phyloP scores from a whole-genome alignment of 2,329 filamentous ascomycete genomes.

The Trichoderma koningii region DNA sequence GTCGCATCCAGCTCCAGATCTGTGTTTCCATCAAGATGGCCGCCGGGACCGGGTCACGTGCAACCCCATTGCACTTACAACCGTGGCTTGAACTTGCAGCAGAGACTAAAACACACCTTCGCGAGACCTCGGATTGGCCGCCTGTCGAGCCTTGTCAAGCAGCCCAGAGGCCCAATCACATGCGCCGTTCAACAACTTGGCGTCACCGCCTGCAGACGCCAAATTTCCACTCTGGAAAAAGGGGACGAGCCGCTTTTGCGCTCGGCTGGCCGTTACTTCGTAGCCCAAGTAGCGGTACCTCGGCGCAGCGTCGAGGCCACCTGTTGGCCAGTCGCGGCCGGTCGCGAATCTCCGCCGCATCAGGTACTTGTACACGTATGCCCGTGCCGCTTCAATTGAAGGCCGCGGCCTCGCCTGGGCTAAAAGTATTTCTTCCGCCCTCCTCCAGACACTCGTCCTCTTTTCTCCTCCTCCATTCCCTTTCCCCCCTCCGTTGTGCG shows the following conservation, averaged over 20 bases:
- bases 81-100: too few relatives aligned
- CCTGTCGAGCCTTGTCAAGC: not conserved
- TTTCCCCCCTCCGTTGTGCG: constrained; percentile 35
- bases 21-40: not conserved
- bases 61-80: not conserved
- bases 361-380: not conserved
- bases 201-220: constrained; percentile 23
- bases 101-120: not conserved
- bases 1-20: constrained; percentile 6
- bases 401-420: not conserved
- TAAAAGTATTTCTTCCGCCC: constrained; percentile 30
- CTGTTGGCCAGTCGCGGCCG: not conserved
- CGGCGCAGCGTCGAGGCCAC: constrained; percentile 5
- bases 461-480: constrained; percentile 27
- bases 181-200: constrained; percentile 30
- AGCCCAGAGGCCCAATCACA: constrained; percentile 38
- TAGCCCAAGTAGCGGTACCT: not conserved
- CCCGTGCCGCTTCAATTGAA: too few relatives aligned
- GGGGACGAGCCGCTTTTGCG: constrained; percentile 1
- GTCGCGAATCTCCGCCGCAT: not conserved
- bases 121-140: constrained; percentile 23
- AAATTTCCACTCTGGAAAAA: constrained; percentile 31
- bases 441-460: constrained; percentile 21
- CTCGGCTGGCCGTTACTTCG: too few relatives aligned
- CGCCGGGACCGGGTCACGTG: constrained; percentile 22